Evolutionary conservation across 768 basidiomycete genomes (phyloP).

Genomic region (Kwoniella europaea): DNA sequence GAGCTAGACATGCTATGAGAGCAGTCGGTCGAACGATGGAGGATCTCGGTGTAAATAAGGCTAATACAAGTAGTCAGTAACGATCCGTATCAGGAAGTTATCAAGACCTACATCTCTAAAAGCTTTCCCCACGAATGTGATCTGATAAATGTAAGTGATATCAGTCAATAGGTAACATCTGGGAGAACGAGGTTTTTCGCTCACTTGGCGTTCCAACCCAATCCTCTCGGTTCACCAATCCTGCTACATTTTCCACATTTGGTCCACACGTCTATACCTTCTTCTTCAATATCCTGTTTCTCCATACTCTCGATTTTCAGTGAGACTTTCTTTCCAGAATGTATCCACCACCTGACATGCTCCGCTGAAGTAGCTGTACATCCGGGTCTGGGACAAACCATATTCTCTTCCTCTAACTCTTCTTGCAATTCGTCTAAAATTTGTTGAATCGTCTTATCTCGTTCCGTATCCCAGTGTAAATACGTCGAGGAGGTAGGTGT

Average conservation of each 20-base stretch:
- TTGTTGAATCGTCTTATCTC: slow-evolving; percentile 33
- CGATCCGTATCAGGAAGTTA: not conserved
- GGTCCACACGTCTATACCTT: slow-evolving; percentile 30
- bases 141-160: slow-evolving; percentile 4
- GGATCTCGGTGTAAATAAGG: slow-evolving; percentile 30
- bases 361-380: slow-evolving; percentile 28
- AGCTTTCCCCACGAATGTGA: slow-evolving; percentile 45
- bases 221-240: slow-evolving; percentile 7
- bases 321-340: slow-evolving; percentile 31
- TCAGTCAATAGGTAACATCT: not conserved
- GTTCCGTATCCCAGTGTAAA: slow-evolving; percentile 27
- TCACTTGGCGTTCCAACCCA: slow-evolving; percentile 16
- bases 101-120: slow-evolving; percentile 41
- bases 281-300: not conserved
- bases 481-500: slow-evolving; percentile 19
- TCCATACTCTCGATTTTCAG: slow-evolving; percentile 12
- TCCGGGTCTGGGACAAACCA: slow-evolving; percentile 24
- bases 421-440: slow-evolving; percentile 21
- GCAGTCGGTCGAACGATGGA: slow-evolving; percentile 30
- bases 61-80: not conserved
- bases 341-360: slow-evolving; percentile 38
- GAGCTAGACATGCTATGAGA: slow-evolving; percentile 13
- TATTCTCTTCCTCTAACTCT: slow-evolving; percentile 18
- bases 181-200: not conserved
- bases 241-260: slow-evolving; percentile 33